Evolutionary conservation across 2,329 filamentous ascomycete species (phyloP), one percentile per base, ranked within the genome.

Genomic region (Cladorrhinum sp.): DNA sequence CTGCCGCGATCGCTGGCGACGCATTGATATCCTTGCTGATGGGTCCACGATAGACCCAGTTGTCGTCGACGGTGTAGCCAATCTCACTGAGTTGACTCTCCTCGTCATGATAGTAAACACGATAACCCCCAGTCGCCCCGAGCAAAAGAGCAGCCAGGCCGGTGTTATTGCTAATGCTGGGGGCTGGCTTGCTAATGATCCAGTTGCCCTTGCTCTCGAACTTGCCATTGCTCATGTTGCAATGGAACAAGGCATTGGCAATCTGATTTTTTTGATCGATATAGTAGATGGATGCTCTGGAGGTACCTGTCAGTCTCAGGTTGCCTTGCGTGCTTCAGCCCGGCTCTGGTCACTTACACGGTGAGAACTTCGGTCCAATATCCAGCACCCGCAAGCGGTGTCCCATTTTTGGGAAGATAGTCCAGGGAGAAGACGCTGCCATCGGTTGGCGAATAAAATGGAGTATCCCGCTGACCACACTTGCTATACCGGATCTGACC

Each of bases 241-340:
- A 78, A 56, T 71, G 63, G 57, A 73, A 65, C 3, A 72, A 57
- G 39, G 67, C 64, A 65, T 75, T 76, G 66, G 72, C 60, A 50
- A 76, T 69, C 3, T 68, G 58, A 54, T 71, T 68, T 46, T 64
- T 55, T 10, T 66, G 59, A 48, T 69, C 65, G 20, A 74, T 62
- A 65, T 75, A 76, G 63, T 71, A 76, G 7, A 76, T 72, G 1
- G 73, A 76, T 1, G 74, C 72, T 2, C 74, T 76, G 49, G 6
- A 1, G 20, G 23, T n/a, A 20, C 6, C 2, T 12, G 60, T 60
- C 36, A 62, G 48, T 23, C 23, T 55, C 49, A 12, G 30, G 20
- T 14, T 20, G 46, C 39, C 16, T 9, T 36, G 5, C 14, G 4
- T 36, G 14, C 12, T 3, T 10, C 14, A 16, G 14, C 3, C 12